These are phyloP conservation scores for Candida sanyaensis DNA, from an alignment of 1,139 yeast species.

Conservation along the genomic window DNA sequence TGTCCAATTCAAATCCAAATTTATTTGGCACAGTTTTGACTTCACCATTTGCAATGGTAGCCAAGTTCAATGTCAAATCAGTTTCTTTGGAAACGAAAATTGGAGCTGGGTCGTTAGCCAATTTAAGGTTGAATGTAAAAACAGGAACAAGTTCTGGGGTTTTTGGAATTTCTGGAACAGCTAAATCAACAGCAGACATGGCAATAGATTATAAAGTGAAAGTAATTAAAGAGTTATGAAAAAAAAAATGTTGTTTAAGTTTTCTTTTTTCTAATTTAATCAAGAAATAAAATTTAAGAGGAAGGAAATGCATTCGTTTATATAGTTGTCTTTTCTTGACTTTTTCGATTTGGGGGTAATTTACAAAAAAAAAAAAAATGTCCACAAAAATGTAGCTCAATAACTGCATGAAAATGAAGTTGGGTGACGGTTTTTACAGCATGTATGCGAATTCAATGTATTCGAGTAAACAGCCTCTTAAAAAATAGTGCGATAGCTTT, in stretches of 20 bases:
- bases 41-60: constrained; percentile 28
- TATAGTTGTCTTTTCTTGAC: neutral
- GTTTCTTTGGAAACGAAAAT: constrained; percentile 19
- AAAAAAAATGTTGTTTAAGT: too few relatives aligned
- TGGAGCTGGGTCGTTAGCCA: constrained; percentile 16
- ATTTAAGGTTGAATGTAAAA: constrained; percentile 28
- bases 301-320: neutral
- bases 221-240: neutral
- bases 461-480: too few relatives aligned
- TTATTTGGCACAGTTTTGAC: constrained; percentile 30
- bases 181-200: constrained; percentile 11
- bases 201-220: neutral
- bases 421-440: too few relatives aligned
- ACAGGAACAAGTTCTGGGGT: constrained; percentile 32
- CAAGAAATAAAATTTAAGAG: neutral
- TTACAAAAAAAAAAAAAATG: neutral
- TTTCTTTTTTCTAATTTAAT: too few relatives aligned
- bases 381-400: neutral
- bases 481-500: too few relatives aligned
- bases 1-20: constrained; percentile 31
- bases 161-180: constrained; percentile 14
- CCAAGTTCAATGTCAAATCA: constrained; percentile 21
- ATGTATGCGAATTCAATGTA: too few relatives aligned
- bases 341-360: neutral
- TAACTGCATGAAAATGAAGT: too few relatives aligned